Base-by-base conservation (phyloP, 2,329 filamentous ascomycete genomes). In the Trichoderma lentiforme region DNA sequence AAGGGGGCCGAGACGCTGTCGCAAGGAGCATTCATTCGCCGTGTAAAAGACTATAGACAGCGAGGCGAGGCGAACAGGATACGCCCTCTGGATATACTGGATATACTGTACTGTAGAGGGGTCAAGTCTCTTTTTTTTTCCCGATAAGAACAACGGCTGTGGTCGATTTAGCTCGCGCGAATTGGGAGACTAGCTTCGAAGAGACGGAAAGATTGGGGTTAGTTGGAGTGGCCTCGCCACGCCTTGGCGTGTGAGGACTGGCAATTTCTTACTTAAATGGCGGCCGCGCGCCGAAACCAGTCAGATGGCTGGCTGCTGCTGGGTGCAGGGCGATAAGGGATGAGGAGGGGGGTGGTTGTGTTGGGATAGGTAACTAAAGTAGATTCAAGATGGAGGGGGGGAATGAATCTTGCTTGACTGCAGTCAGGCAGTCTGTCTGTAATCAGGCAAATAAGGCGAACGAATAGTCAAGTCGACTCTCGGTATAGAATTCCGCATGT, bases 81-180 rank as follows among this genome's bases (percentile, higher is more conserved):
- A 60, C 61, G 61, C 4, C 36, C 53, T 68, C 56, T 57, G 58
- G n/a, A 51, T 51, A 51, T 51, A 18, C 15, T 43, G 14, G 34
- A 36, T 36, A 36, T 18, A 39, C 36, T 39, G 36, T 47, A 63
- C 62, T 12, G 62, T 67, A 39, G 71, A 72, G 71, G 71, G 71
- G 71, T 24, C 36, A 39, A 39, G 36, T 62, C 57, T 62, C 21
- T 63, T 67, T 61, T 62, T 66, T 61, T 60, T 57, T 18, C 63
- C 71, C 65, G 71, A 72, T 72, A 72, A 72, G 71, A 65, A 60
- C 51, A 14, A 30, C 68, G 51, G 60, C 60, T 63, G 51, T 70
- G 43, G 71, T 72, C 60, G 71, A 70, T 70, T 72, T 72, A 69
- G 60, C 66, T 70, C 47, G 66, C 58, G 60, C 51, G 66, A 51